Conservation (phyloP, 2,329 filamentous ascomycete species). For the Colletotrichum ledebouriae region DNA sequence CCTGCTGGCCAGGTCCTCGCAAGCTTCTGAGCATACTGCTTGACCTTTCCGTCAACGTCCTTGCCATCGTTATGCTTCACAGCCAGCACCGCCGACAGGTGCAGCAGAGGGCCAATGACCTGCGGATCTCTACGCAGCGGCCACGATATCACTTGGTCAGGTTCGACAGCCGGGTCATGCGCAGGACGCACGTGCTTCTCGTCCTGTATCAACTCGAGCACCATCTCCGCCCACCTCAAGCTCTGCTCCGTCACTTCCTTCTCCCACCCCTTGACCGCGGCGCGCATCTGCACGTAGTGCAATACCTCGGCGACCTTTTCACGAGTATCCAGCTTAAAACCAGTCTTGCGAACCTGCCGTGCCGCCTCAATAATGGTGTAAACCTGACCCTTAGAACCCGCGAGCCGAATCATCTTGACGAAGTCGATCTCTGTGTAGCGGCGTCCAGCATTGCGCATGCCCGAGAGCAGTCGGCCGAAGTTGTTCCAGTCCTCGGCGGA, state of each 20-base stretch:
- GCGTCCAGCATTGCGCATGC: conserved; percentile 59
- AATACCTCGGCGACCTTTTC: conserved; percentile 59
- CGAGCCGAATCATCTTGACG: conserved; percentile 57
- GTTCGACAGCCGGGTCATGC: conserved; percentile 2
- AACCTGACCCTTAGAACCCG: conserved; percentile 57
- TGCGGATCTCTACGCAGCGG: conserved; percentile 59
- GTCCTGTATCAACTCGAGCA: conserved; percentile 65
- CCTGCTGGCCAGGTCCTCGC: conserved; percentile 57
- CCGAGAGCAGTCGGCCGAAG: conserved; percentile 65
- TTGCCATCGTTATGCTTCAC: conserved; percentile 49
- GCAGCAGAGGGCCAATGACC: conserved; percentile 57
- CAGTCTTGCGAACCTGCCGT: conserved; percentile 60
- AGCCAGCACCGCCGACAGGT: conserved; percentile 58
- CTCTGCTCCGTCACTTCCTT: conserved; percentile 56
- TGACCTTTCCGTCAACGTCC: conserved; percentile 52
- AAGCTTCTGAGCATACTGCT: conserved; percentile 54
- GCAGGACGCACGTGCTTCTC: conserved; percentile 51
- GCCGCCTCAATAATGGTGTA: conserved; percentile 64
- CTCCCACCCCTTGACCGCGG: conserved; percentile 54
- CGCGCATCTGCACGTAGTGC: conserved; percentile 56
- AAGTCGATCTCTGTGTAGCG: conserved; percentile 53
- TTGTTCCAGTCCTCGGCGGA: conserved; percentile 65
- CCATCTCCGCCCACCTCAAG: conserved; percentile 59
- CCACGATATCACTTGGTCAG: conserved; percentile 3
- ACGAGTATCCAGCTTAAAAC: conserved; percentile 56